Evolutionary conservation across 306 rosid genomes (phyloP).

Genomic region (Casuarina glauca): DNA sequence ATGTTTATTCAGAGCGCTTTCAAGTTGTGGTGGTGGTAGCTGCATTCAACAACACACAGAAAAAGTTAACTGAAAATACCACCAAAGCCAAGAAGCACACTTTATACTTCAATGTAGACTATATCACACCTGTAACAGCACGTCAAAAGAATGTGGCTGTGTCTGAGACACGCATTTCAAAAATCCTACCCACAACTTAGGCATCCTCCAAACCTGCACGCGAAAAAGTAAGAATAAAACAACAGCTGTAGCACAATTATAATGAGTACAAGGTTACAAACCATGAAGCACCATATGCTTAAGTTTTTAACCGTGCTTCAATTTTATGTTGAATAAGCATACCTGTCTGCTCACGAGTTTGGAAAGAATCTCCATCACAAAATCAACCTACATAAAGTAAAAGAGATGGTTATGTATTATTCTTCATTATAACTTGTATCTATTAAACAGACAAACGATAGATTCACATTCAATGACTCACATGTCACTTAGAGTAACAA

Average conservation of each 20-base stretch:
- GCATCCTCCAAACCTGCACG: slow-evolving; percentile 95
- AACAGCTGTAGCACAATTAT: slow-evolving; percentile 27
- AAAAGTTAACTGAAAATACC: slow-evolving; percentile 10
- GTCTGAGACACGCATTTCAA: slow-evolving; percentile 96
- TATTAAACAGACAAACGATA: not conserved
- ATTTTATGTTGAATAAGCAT: slow-evolving; percentile 14
- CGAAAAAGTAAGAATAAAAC: slow-evolving; percentile 18
- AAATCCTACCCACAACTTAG: slow-evolving; percentile 97
- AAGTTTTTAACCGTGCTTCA: not conserved
- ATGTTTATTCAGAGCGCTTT: slow-evolving; percentile 81
- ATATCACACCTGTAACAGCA: slow-evolving; percentile 72
- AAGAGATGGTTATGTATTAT: slow-evolving; percentile 6
- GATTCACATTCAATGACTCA: not conserved
- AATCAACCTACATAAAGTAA: slow-evolving; percentile 77
- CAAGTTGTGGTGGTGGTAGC: slow-evolving; percentile 91
- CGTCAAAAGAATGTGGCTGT: slow-evolving; percentile 93
- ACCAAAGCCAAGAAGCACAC: slow-evolving; percentile 1
- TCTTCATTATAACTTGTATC: slow-evolving; percentile 19
- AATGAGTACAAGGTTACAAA: not conserved
- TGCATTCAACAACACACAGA: slow-evolving; percentile 35
- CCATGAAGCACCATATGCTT: not conserved
- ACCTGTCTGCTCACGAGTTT: slow-evolving; percentile 94
- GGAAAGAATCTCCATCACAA: slow-evolving; percentile 98
- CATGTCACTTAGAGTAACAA: not conserved
- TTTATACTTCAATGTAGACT: not conserved